Conservation (phyloP, 139 green algal genomes). For the Asterochloris sp. region DNA sequence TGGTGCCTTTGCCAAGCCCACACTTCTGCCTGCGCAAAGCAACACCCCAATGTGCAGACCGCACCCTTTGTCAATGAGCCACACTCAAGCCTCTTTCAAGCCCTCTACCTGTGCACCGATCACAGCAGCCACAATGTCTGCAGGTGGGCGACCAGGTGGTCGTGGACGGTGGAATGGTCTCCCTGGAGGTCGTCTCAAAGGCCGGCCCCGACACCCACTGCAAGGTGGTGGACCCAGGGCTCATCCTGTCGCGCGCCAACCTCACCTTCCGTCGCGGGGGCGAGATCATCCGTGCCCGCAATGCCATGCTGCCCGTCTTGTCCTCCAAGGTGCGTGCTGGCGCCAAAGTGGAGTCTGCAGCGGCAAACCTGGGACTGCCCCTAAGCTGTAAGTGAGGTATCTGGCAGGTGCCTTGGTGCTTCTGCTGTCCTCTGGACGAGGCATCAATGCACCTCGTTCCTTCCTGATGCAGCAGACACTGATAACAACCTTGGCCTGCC, state of each 20-base stretch:
- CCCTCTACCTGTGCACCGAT: no score
- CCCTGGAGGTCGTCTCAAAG: constrained; percentile 65
- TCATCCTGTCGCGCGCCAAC: constrained; percentile 80
- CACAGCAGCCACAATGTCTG: not conserved
- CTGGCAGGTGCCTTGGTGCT: not conserved
- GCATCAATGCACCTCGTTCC: not conserved
- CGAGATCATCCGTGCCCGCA: constrained; percentile 59
- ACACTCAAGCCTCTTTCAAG: no score
- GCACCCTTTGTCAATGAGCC: no score
- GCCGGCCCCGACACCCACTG: constrained; percentile 68
- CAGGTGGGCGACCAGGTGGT: constrained; percentile 72
- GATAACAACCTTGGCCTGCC: not conserved
- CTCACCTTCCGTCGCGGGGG: constrained; percentile 67
- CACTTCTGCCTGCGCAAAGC: no score
- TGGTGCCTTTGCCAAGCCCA: no score
- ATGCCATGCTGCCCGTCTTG: constrained; percentile 75
- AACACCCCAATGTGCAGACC: no score
- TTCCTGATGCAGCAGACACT: not conserved
- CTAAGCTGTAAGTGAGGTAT: not conserved
- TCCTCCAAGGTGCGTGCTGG: constrained; percentile 52
- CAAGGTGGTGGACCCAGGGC: constrained; percentile 65
- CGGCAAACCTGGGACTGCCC: not conserved
- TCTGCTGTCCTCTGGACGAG: not conserved
- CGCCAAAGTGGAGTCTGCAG: no score
- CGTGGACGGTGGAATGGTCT: constrained; percentile 90